These are phyloP conservation scores for Fraxinus albicans DNA, from an alignment of 305 asterid genomes.

Conservation along the genomic window DNA sequence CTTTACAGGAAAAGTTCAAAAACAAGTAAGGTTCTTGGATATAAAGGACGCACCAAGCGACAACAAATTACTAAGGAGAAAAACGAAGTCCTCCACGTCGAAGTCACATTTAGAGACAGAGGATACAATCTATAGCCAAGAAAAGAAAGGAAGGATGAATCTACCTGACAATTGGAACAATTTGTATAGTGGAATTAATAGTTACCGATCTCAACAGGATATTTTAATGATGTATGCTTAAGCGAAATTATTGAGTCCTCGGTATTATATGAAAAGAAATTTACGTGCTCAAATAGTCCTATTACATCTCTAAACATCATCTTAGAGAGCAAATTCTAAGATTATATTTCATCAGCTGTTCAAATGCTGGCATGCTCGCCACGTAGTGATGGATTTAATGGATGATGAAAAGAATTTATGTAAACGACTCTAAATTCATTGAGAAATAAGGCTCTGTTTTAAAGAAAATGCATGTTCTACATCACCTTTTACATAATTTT, in stretches of 20 bases:
- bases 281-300: not conserved
- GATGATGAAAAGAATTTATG: not conserved
- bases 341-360: not conserved
- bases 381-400: not conserved
- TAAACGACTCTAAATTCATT: not conserved
- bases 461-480: no score
- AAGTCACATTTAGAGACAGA: not conserved
- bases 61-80: not conserved
- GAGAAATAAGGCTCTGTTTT: no score
- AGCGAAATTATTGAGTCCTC: not conserved
- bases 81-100: not conserved
- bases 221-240: not conserved
- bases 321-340: not conserved
- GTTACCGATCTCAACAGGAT: not conserved
- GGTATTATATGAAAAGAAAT: no score
- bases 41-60: not conserved
- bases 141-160: not conserved
- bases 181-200: not conserved
- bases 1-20: not conserved
- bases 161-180: not conserved
- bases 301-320: no score
- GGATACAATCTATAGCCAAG: not conserved
- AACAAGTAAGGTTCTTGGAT: not conserved
- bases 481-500: no score
- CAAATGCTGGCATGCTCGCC: not conserved